phyloP scores from a whole-genome alignment of 805 yeast species.

The Gaillardinia entomophila region DNA sequence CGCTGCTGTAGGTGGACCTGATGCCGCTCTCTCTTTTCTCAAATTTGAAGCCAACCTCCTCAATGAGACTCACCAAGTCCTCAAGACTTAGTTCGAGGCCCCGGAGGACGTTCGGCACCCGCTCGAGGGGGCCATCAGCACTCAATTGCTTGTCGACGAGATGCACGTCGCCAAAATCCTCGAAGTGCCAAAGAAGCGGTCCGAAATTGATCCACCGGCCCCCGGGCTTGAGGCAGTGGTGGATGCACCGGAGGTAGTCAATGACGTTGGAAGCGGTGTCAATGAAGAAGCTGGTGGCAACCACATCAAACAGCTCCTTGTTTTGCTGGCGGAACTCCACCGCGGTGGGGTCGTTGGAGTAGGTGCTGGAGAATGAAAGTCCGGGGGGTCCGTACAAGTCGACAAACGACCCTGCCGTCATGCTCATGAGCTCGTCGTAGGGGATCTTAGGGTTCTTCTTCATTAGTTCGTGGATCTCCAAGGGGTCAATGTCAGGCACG shows the following conservation, averaged over 20 bases:
- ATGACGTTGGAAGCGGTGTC: constrained; percentile 59
- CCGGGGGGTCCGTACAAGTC: constrained; percentile 57
- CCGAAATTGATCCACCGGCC: constrained; percentile 66
- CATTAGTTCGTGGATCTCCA: constrained; percentile 24
- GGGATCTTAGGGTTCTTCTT: constrained; percentile 32
- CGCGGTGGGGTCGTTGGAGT: constrained; percentile 33
- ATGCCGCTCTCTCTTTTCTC: constrained; percentile 38
- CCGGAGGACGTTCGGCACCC: constrained; percentile 29
- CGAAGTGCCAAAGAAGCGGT: constrained; percentile 69
- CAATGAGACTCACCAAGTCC: constrained; percentile 44
- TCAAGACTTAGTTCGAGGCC: constrained; percentile 59
- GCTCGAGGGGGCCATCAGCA: constrained; percentile 16
- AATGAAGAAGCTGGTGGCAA: constrained; percentile 55
- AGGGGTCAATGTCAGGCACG: constrained; percentile 50
- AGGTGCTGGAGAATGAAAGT: constrained; percentile 26
- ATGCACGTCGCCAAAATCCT: constrained; percentile 35
- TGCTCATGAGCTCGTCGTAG: constrained; percentile 53
- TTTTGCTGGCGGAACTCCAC: constrained; percentile 37
- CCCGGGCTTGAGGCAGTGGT: constrained; percentile 35
- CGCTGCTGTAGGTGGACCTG: constrained; percentile 49
- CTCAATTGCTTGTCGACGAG: constrained; percentile 12
- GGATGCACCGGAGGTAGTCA: constrained; percentile 48
- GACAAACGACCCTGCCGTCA: constrained; percentile 67
- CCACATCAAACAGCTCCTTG: constrained; percentile 33
- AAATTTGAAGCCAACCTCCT: constrained; percentile 47